These are phyloP conservation scores for Sugiyamaella lignohabitans DNA, from an alignment of 805 yeast species.

Conservation along the genomic window DNA sequence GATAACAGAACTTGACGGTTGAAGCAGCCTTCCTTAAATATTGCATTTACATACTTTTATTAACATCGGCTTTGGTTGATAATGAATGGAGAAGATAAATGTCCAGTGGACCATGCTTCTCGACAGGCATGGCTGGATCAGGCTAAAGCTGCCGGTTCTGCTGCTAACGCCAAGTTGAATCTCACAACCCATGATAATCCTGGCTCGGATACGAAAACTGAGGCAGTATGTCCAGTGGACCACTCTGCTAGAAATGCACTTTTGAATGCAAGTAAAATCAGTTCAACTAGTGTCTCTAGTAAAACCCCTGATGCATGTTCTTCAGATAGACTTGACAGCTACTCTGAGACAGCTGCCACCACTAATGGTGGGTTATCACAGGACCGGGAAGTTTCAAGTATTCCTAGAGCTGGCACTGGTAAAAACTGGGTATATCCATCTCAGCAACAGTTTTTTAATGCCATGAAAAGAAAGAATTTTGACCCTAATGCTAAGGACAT, in stretches of 20 bases:
- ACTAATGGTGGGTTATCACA: slow-evolving; percentile 44
- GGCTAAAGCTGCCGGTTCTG: slow-evolving; percentile 15
- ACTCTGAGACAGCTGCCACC: slow-evolving; percentile 1
- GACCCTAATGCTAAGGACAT: slow-evolving; percentile 74
- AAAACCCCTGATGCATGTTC: slow-evolving; percentile 27
- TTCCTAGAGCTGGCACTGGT: slow-evolving; percentile 65
- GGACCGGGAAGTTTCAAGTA: slow-evolving; percentile 73
- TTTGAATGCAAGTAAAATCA: slow-evolving; percentile 33
- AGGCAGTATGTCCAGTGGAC: slow-evolving; percentile 59
- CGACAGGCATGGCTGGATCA: slow-evolving; percentile 24
- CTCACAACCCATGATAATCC: not conserved
- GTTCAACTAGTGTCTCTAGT: slow-evolving; percentile 54
- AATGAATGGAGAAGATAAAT: slow-evolving; percentile 21
- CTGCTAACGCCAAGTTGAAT: not conserved
- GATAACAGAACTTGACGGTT: too few relatives aligned
- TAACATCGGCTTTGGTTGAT: too few relatives aligned
- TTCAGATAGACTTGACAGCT: slow-evolving; percentile 17
- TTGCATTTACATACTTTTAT: not conserved
- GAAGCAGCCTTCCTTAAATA: not conserved
- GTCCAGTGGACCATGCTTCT: slow-evolving; percentile 49
- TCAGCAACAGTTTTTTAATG: slow-evolving; percentile 88
- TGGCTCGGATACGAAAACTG: not conserved
- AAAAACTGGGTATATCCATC: slow-evolving; percentile 93
- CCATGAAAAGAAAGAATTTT: slow-evolving; percentile 90
- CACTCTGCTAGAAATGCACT: slow-evolving; percentile 36